Percentiles rank a stretch among this genome's conserved stretches.
Evolutionary conservation across 2,329 filamentous ascomycete genomes (phyloP).

Genomic region (Talaromyces albobiverticillius): DNA sequence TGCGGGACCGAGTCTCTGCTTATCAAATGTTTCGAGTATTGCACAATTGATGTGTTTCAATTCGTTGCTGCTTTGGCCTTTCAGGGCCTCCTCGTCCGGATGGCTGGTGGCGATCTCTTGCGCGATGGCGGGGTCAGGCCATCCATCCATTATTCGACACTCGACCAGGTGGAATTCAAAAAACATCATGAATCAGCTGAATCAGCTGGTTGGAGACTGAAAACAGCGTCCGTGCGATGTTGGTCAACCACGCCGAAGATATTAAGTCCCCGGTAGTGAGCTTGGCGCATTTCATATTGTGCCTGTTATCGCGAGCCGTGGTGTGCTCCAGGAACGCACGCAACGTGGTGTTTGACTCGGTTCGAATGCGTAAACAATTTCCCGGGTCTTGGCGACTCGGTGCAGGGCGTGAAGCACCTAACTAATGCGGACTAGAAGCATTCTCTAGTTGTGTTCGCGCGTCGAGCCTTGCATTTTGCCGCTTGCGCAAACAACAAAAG

Average conservation of each 20-base stretch:
- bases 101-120: neutral
- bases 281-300: too few species aligned
- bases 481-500: too few species aligned
- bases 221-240: too few species aligned
- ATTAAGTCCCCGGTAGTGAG: too few species aligned
- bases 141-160: neutral
- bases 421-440: neutral
- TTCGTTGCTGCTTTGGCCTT: neutral
- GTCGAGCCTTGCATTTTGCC: too few species aligned
- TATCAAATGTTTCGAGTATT: neutral
- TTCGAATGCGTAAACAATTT: too few species aligned
- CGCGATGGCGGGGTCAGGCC: neutral
- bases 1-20: neutral
- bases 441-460: neutral
- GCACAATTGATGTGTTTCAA: too few species aligned
- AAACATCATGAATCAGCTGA: neutral
- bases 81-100: neutral
- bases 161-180: neutral
- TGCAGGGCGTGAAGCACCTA: neutral
- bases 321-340: too few species aligned
- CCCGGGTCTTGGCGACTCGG: neutral
- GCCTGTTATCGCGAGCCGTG: too few species aligned
- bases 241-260: too few species aligned
- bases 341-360: too few species aligned
- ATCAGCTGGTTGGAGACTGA: too few species aligned